Evolutionary conservation across 768 basidiomycete genomes (phyloP).

Genomic region (Serendipita vermifera): DNA sequence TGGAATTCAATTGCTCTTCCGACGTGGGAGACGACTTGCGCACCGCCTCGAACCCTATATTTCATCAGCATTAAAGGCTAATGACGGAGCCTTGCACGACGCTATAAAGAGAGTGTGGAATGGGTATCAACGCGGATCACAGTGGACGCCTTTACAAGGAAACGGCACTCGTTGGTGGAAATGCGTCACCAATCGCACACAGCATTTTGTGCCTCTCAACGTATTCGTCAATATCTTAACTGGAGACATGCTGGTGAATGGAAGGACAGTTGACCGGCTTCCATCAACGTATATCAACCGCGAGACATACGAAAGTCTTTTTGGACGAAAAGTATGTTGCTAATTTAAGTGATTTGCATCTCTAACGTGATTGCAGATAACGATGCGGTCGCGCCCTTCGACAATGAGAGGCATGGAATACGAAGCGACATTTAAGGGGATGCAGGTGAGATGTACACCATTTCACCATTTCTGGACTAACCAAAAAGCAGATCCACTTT

Average conservation of each 20-base stretch:
- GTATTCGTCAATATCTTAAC: constrained; percentile 31
- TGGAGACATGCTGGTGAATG: constrained; percentile 32
- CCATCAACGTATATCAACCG: constrained; percentile 25
- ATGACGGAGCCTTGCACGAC: constrained; percentile 20
- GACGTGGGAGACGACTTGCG: constrained; percentile 25
- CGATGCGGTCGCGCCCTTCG: constrained; percentile 24
- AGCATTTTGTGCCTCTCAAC: constrained; percentile 20
- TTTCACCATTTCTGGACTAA: constrained; percentile 9
- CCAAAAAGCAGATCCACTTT: constrained; percentile 24
- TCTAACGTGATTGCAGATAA: constrained; percentile 17
- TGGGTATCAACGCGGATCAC: constrained; percentile 16
- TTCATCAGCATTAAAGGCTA: constrained; percentile 12
- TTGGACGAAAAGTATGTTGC: constrained; percentile 24
- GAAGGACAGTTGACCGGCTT: constrained; percentile 29
- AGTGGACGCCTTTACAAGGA: constrained; percentile 14
- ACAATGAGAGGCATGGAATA: constrained; percentile 26
- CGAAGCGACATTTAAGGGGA: constrained; percentile 19
- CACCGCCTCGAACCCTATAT: constrained; percentile 20
- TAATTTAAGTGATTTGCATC: background rate
- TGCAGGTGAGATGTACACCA: constrained; percentile 16
- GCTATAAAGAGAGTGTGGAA: constrained; percentile 25
- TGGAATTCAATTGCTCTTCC: background rate
- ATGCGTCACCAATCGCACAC: constrained; percentile 12
- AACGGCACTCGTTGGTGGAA: constrained; percentile 19
- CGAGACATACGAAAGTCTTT: constrained; percentile 25